Evolutionary conservation across 371 early-diverging fungal species (phyloP).

Genomic region (Conidiobolus incongruus): DNA sequence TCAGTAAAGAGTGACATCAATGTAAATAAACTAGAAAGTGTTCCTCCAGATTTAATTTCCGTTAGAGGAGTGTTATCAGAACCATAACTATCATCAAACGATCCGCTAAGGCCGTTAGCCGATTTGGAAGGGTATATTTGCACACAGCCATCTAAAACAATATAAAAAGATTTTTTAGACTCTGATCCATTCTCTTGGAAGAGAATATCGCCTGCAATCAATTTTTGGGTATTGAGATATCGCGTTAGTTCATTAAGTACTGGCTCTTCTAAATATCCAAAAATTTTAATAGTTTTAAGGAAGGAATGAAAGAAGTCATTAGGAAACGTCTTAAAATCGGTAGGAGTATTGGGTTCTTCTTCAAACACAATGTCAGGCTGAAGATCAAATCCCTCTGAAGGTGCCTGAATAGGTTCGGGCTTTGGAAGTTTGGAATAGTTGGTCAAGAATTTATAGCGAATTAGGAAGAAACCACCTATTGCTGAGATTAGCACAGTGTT

Average conservation of each 20-base stretch:
- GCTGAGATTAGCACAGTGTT: conserved; percentile 15
- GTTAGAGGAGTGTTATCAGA: conserved; percentile 55
- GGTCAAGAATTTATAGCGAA: conserved; percentile 50
- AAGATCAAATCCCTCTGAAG: conserved; percentile 31
- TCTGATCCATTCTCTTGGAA: conserved; percentile 35
- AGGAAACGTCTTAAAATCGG: conserved; percentile 26
- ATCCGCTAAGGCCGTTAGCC: conserved; percentile 9
- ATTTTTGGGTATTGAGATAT: conserved; percentile 59
- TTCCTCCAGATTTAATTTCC: conserved; percentile 74
- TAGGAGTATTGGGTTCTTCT: conserved; percentile 12
- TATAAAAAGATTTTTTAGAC: conserved; percentile 61
- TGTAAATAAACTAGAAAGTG: conserved; percentile 75
- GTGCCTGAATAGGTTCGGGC: conserved; percentile 11
- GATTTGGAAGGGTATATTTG: conserved; percentile 46
- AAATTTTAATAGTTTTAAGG: conserved; percentile 78
- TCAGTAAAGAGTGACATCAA: conserved; percentile 81
- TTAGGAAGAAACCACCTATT: conserved; percentile 21
- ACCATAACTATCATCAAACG: conserved; percentile 7
- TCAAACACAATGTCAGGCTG: conserved; percentile 44
- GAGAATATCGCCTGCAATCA: conserved; percentile 70
- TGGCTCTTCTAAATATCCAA: conserved; percentile 87
- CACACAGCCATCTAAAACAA: conserved; percentile 86
- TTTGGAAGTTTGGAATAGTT: conserved; percentile 52
- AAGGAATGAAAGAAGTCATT: conserved; percentile 70
- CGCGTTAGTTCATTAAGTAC: conserved; percentile 88